Conservation (phyloP, 2,329 filamentous ascomycete genomes). For the Aspergillus ochraceus region DNA sequence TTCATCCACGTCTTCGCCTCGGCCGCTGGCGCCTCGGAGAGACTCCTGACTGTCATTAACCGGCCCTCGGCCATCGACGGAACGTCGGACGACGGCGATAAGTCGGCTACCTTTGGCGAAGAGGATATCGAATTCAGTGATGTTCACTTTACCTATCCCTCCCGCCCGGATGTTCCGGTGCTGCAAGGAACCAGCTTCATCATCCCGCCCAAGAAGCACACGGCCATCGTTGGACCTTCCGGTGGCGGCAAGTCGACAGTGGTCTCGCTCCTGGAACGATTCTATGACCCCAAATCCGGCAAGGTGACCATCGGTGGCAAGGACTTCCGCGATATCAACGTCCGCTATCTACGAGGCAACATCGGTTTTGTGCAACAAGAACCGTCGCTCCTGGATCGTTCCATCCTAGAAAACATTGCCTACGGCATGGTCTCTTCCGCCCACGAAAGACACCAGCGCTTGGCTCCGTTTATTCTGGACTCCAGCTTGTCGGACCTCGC, state of each 20-base stretch:
- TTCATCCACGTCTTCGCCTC: constrained; percentile 50
- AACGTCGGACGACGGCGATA: constrained; percentile 28
- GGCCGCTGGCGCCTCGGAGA: constrained; percentile 55
- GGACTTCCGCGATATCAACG: constrained; percentile 33
- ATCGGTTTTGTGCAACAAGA: constrained; percentile 52
- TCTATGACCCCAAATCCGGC: constrained; percentile 38
- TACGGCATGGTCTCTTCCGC: constrained; percentile 47
- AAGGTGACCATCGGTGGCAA: constrained; percentile 30
- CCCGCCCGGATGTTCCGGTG: constrained; percentile 37
- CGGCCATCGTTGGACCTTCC: constrained; percentile 51
- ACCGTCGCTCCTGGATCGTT: constrained; percentile 52
- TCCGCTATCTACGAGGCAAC: constrained; percentile 34
- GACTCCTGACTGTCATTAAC: constrained; percentile 60
- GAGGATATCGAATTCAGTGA: constrained; percentile 32
- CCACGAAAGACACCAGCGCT: constrained; percentile 22
- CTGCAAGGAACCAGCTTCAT: constrained; percentile 32
- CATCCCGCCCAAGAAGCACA: constrained; percentile 38
- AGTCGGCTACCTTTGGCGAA: constrained; percentile 17
- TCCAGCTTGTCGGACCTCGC: constrained; percentile 27
- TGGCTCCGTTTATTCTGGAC: constrained; percentile 26
- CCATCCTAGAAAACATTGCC: constrained; percentile 56
- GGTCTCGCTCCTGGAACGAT: constrained; percentile 36
- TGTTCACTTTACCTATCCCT: constrained; percentile 39
- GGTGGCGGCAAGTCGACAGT: constrained; percentile 55
- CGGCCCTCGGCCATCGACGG: constrained; percentile 49